Conservation (phyloP, 345 rosid species). For the Brassica incana region DNA sequence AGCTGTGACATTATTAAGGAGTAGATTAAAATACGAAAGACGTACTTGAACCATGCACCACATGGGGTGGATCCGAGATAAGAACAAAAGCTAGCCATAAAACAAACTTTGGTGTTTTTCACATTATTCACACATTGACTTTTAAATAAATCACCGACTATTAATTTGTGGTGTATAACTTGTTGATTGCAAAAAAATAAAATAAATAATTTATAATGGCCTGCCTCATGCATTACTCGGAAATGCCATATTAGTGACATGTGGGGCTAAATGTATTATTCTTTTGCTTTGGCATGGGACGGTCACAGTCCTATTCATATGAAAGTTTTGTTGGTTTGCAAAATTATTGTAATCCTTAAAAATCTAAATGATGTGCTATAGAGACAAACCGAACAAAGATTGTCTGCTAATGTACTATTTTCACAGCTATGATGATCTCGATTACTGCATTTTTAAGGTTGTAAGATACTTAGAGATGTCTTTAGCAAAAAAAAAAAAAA, state of each 20-base stretch:
- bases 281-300: conserved; percentile 13
- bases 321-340: conserved; percentile 28
- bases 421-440: conserved; percentile 3
- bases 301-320: conserved; percentile 26
- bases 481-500: too few species aligned
- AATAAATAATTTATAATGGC: background rate
- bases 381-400: conserved; percentile 22
- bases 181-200: conserved; percentile 11
- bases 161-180: conserved; percentile 8
- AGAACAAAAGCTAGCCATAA: conserved; percentile 29
- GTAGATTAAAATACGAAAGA: background rate
- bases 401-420: conserved; percentile 21
- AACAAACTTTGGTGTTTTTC: conserved; percentile 18
- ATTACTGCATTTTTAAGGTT: background rate
- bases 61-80: conserved; percentile 26
- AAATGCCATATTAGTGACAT: conserved; percentile 22
- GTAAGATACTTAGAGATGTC: background rate
- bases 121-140: conserved; percentile 31
- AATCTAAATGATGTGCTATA: conserved; percentile 25
- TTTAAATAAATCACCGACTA: conserved; percentile 27
- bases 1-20: conserved; percentile 4
- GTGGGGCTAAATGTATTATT: conserved; percentile 33
- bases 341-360: conserved; percentile 16
- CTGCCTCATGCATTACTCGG: conserved; percentile 19
- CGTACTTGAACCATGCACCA: conserved; percentile 15